Evolutionary conservation across 148 eudicot genomes (phyloP).

Genomic region (Arctostaphylos glauca): DNA sequence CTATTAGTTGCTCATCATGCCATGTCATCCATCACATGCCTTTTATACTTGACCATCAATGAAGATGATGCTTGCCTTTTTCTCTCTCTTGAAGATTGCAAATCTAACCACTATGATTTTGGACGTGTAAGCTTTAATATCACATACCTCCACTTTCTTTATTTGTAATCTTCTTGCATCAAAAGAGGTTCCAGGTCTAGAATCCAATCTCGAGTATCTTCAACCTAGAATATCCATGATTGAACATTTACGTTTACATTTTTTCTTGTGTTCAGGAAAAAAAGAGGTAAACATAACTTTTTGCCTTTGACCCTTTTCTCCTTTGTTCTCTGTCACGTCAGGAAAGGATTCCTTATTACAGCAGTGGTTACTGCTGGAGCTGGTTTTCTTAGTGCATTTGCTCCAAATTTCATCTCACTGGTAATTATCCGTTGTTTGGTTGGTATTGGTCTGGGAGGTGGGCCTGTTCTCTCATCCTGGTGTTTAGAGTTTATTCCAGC

Average conservation of each 20-base stretch:
- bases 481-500: constrained; percentile 88
- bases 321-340: constrained; percentile 5
- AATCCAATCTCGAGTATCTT: not conserved
- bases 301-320: not conserved
- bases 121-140: not conserved
- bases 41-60: not conserved
- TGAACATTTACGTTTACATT: not conserved
- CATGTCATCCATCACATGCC: not conserved
- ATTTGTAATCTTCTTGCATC: not conserved
- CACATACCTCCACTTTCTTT: not conserved
- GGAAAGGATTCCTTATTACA: constrained; percentile 28
- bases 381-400: constrained; percentile 30
- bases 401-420: constrained; percentile 29
- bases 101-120: not conserved
- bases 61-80: not conserved
- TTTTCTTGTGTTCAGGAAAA: not conserved
- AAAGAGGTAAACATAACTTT: not conserved
- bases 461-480: constrained; percentile 76
- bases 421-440: constrained; percentile 30
- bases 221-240: not conserved
- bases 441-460: constrained; percentile 55
- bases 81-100: not conserved
- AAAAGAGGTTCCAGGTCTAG: not conserved
- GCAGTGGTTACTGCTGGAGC: constrained; percentile 20
- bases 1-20: not conserved